Evolutionary conservation across 2,329 filamentous ascomycete genomes (phyloP).

Genomic region (Sphaerulina vaccinii): DNA sequence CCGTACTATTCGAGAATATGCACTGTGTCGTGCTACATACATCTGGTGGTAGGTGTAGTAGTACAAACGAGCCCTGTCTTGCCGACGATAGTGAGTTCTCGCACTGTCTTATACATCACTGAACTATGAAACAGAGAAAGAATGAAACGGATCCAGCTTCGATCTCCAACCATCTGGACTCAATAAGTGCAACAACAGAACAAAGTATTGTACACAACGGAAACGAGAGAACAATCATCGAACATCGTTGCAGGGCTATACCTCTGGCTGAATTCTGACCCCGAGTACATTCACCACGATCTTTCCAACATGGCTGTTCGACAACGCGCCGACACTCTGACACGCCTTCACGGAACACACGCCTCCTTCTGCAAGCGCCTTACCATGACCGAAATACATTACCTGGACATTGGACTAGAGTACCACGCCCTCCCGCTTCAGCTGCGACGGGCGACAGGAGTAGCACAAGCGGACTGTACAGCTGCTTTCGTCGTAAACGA

Average conservation of each 20-base stretch:
- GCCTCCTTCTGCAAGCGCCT: slow-evolving; percentile 2
- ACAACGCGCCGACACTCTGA: neutral
- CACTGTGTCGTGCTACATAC: too few relatives aligned
- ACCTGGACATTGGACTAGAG: slow-evolving; percentile 16
- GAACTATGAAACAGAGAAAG: neutral
- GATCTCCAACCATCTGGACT: neutral
- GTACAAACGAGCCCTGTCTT: too few relatives aligned
- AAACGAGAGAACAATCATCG: neutral
- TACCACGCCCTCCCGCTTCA: slow-evolving; percentile 16
- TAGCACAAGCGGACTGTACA: slow-evolving; percentile 3
- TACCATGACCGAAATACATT: slow-evolving; percentile 7
- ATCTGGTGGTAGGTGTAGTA: too few relatives aligned
- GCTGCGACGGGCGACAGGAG: neutral
- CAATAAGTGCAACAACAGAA: neutral
- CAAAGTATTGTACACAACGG: neutral
- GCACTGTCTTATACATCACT: neutral
- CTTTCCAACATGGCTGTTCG: slow-evolving; percentile 3
- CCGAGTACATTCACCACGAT: neutral
- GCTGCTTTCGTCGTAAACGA: neutral
- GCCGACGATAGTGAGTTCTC: neutral
- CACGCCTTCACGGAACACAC: neutral
- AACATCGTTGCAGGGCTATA: neutral
- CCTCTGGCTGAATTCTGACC: neutral
- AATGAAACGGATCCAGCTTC: neutral
- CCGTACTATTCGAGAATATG: too few relatives aligned